Percentiles rank a stretch among this genome's conserved stretches.
phyloP scores from a whole-genome alignment of 257 asterid species.

The Salvia splendens region DNA sequence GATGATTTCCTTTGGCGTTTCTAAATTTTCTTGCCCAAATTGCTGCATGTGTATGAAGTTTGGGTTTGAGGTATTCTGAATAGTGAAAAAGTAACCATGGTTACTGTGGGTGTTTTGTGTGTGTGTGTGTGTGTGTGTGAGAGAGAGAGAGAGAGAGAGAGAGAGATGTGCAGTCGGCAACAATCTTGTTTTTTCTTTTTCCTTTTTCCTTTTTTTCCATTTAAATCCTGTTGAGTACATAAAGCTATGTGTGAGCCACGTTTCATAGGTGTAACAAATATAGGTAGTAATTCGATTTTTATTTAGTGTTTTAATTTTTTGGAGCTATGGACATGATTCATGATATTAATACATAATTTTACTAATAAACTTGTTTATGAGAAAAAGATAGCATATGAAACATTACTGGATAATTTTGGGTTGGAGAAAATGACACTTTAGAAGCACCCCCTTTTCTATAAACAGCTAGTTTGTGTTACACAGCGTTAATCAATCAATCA shows the following conservation, averaged over 20 bases:
- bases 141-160: conserved; percentile 28
- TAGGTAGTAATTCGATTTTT: too few relatives aligned
- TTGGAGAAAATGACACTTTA: conserved; percentile 12
- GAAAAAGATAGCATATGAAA: not conserved
- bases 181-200: conserved; percentile 29
- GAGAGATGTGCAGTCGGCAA: conserved; percentile 45
- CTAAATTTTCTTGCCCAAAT: conserved; percentile 40
- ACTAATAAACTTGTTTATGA: too few relatives aligned
- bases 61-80: conserved; percentile 34
- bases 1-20: conserved; percentile 1
- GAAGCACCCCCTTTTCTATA: not conserved
- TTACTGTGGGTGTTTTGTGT: conserved; percentile 24
- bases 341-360: too few relatives aligned
- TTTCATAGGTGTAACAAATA: too few relatives aligned
- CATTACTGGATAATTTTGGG: not conserved
- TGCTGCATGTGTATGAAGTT: conserved; percentile 55
- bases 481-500: conserved; percentile 7
- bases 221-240: not conserved
- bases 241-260: not conserved
- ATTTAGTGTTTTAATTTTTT: too few relatives aligned
- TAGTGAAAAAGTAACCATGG: conserved; percentile 58
- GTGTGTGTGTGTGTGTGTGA: not conserved
- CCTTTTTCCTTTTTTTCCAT: conserved; percentile 1
- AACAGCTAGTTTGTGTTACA: not conserved
- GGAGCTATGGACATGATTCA: too few relatives aligned